phyloP scores from a whole-genome alignment of 2,329 filamentous ascomycete species.

The Aureobasidium sp. region DNA sequence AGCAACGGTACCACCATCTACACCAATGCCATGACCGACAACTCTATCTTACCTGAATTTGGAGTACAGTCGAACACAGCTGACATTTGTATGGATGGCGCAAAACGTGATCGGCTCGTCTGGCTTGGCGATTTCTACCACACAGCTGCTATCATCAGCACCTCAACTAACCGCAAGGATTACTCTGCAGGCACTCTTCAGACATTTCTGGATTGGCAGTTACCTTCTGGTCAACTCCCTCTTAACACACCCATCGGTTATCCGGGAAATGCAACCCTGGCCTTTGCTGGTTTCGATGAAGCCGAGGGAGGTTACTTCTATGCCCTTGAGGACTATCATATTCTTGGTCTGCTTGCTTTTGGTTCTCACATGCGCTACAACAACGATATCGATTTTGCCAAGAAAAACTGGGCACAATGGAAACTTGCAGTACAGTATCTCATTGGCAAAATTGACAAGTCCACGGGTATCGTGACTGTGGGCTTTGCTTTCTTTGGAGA shows the following conservation, averaged over 20 bases:
- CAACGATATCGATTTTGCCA: conserved; percentile 20
- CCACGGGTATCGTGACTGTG: conserved; percentile 22
- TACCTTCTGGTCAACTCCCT: not conserved
- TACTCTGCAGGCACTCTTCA: conserved; percentile 27
- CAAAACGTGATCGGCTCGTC: conserved; percentile 37
- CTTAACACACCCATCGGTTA: not conserved
- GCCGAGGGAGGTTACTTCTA: conserved; percentile 18
- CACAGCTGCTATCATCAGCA: conserved; percentile 32
- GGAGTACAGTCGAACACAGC: conserved; percentile 29
- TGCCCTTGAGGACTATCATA: conserved; percentile 28
- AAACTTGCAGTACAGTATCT: conserved; percentile 22
- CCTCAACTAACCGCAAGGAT: conserved; percentile 33
- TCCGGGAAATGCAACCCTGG: not conserved
- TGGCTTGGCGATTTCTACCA: conserved; percentile 41
- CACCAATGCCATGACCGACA: conserved; percentile 24
- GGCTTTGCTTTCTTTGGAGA: conserved; percentile 25
- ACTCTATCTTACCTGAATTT: conserved; percentile 32
- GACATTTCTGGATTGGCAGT: conserved; percentile 24
- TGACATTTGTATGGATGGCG: conserved; percentile 37
- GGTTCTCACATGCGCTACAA: conserved; percentile 25
- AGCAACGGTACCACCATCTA: conserved; percentile 30
- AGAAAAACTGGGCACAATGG: conserved; percentile 23
- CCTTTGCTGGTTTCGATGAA: conserved; percentile 18
- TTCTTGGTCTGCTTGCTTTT: conserved; percentile 26
- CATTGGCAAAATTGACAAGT: conserved; percentile 25